Conservation (phyloP, 2,329 filamentous ascomycete species). For the Hymenoscyphus fraxineus region DNA sequence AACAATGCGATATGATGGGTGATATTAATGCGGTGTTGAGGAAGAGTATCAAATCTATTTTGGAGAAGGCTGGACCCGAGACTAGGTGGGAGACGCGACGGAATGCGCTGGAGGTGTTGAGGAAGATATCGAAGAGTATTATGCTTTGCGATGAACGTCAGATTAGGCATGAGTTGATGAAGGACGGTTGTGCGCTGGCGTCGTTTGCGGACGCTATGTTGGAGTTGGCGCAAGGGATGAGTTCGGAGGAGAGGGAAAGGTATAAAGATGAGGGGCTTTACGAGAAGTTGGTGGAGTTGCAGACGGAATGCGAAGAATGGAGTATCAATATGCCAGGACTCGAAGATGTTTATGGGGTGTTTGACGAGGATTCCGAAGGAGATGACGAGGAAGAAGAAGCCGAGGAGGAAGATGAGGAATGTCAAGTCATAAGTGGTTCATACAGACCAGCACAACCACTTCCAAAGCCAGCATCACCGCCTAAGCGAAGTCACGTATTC, state of each 20-base stretch:
- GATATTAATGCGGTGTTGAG: slow-evolving; percentile 3
- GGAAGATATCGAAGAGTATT: slow-evolving; percentile 22
- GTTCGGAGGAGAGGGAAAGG: slow-evolving; percentile 15
- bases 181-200: slow-evolving; percentile 17
- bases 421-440: slow-evolving; percentile 3
- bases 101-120: slow-evolving; percentile 17
- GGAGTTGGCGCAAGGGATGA: slow-evolving; percentile 13
- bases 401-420: not conserved
- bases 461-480: not conserved
- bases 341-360: slow-evolving; percentile 12
- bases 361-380: slow-evolving; percentile 10
- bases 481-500: slow-evolving; percentile 10
- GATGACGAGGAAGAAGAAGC: slow-evolving; percentile 6
- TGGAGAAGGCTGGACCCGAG: slow-evolving; percentile 13
- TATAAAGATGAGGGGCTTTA: slow-evolving; percentile 20
- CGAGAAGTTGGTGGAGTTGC: slow-evolving; percentile 18
- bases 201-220: slow-evolving; percentile 17
- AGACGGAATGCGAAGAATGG: slow-evolving; percentile 18
- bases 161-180: slow-evolving; percentile 21
- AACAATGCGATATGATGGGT: slow-evolving; percentile 11
- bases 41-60: not conserved
- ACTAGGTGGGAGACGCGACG: slow-evolving; percentile 15
- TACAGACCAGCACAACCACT: not conserved
- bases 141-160: slow-evolving; percentile 17
- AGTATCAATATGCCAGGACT: slow-evolving; percentile 13